Evolutionary conservation across 352 stramenopile species (phyloP).

Genomic region (Plasmopara muralis): DNA sequence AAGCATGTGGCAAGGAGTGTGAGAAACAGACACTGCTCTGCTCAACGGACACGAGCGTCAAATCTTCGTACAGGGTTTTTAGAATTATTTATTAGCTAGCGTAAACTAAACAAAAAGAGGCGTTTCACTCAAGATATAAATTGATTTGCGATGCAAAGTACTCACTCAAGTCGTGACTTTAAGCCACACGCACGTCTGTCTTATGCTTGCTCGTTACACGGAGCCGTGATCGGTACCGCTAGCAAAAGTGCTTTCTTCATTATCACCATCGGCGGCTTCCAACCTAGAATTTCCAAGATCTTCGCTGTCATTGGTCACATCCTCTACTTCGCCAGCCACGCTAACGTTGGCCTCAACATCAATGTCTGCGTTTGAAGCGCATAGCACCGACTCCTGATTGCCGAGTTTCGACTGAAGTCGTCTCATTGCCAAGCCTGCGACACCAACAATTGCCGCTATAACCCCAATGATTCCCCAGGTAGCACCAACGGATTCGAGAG

Average conservation of each 20-base stretch:
- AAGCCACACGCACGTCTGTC: background rate
- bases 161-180: too few relatives aligned
- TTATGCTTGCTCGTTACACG: constrained; percentile 18
- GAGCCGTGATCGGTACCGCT: constrained; percentile 32
- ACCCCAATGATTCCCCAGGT: constrained; percentile 61
- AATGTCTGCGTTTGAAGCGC: constrained; percentile 34
- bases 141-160: too few relatives aligned
- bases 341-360: constrained; percentile 47
- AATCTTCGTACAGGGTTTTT: too few relatives aligned
- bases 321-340: constrained; percentile 16
- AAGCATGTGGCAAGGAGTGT: too few relatives aligned
- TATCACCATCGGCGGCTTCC: constrained; percentile 32
- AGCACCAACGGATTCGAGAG: constrained; percentile 43
- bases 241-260: constrained; percentile 48
- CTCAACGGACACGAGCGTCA: too few relatives aligned
- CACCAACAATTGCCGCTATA: constrained; percentile 56
- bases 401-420: constrained; percentile 21
- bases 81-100: too few relatives aligned
- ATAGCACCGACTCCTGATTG: constrained; percentile 37
- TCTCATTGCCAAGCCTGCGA: constrained; percentile 45
- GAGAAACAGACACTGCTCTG: too few relatives aligned
- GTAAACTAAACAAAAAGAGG: too few relatives aligned
- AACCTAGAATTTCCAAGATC: constrained; percentile 48
- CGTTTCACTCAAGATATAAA: too few relatives aligned
- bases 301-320: constrained; percentile 31